These are phyloP conservation scores for Tagetes erecta DNA, from an alignment of 129 eudicot genomes.

Conservation along the genomic window DNA sequence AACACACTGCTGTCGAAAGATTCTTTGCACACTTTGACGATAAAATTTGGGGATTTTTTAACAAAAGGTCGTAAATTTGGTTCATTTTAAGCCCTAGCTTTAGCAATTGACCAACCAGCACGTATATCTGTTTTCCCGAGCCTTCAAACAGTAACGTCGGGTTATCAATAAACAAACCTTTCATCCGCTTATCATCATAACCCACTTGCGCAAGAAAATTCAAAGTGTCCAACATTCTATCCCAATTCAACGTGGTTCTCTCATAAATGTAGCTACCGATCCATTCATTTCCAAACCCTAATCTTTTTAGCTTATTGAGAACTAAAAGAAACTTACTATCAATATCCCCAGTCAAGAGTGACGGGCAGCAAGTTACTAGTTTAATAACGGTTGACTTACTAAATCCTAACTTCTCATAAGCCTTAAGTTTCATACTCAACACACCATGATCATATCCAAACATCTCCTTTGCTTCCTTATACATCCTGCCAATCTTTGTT, in stretches of 20 bases:
- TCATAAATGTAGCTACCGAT: conserved; percentile 49
- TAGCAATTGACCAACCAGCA: conserved; percentile 52
- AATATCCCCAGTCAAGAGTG: conserved; percentile 47
- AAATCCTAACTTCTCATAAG: conserved; percentile 57
- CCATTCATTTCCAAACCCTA: conserved; percentile 65
- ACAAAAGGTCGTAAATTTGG: conserved; percentile 43
- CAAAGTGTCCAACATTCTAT: conserved; percentile 51
- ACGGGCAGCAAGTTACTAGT: conserved; percentile 63
- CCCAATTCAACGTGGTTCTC: conserved; percentile 50
- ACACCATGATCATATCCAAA: conserved; percentile 52
- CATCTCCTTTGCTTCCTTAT: conserved; percentile 55
- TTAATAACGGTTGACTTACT: conserved; percentile 53
- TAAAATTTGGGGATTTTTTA: conserved; percentile 47
- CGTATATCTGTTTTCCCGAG: conserved; percentile 57
- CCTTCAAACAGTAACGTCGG: conserved; percentile 56
- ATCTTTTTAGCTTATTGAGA: conserved; percentile 45
- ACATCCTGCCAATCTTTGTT: conserved; percentile 57
- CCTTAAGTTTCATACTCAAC: conserved; percentile 50
- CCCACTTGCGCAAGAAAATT: conserved; percentile 62
- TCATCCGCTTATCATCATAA: conserved; percentile 44
- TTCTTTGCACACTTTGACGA: conserved; percentile 49
- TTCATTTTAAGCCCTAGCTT: conserved; percentile 61
- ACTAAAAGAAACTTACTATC: conserved; percentile 44
- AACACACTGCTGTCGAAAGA: conserved; percentile 48
- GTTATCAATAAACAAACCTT: conserved; percentile 37